phyloP scores from a whole-genome alignment of 257 asterid genomes.

The Rubia yunnanensis region DNA sequence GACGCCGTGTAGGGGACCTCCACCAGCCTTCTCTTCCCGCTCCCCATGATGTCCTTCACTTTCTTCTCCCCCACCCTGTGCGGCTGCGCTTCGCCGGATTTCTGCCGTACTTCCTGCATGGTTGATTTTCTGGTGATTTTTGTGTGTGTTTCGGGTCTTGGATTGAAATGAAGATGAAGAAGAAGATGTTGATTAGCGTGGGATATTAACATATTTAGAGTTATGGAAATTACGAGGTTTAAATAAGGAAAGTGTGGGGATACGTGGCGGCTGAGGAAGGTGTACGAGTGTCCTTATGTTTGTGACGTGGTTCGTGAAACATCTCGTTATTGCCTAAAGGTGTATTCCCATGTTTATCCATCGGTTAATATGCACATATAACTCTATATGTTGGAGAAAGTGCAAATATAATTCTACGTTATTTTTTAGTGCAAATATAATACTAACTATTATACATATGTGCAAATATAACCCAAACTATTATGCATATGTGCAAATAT shows the following conservation, averaged over 20 bases:
- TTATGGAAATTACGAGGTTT: neutral
- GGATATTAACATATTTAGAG: neutral
- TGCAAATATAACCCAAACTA: too few species aligned
- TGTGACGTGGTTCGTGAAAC: conserved; percentile 9
- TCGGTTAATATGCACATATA: too few species aligned
- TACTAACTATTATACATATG: too few species aligned
- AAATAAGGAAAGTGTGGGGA: neutral
- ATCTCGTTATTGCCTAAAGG: neutral
- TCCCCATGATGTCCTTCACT: conserved; percentile 41
- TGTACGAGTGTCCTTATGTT: conserved; percentile 10
- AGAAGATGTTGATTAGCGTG: neutral
- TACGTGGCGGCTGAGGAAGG: conserved; percentile 13
- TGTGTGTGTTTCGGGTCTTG: neutral
- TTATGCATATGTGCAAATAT: too few species aligned
- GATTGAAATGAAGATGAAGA: neutral
- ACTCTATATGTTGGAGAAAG: too few species aligned
- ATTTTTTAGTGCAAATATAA: too few species aligned
- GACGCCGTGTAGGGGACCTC: conserved; percentile 94
- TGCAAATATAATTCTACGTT: too few species aligned
- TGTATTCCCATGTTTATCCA: conserved; percentile 1
- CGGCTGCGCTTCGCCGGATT: conserved; percentile 6
- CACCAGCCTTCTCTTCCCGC: conserved; percentile 51
- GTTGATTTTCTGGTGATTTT: neutral
- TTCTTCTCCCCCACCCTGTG: conserved; percentile 40
- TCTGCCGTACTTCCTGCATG: conserved; percentile 13